A percentile compares a stretch with the other conserved stretches of the same genome.
Evolutionary conservation across 2,329 filamentous ascomycete genomes (phyloP).

Genomic region (Sordariomycetes sp.): DNA sequence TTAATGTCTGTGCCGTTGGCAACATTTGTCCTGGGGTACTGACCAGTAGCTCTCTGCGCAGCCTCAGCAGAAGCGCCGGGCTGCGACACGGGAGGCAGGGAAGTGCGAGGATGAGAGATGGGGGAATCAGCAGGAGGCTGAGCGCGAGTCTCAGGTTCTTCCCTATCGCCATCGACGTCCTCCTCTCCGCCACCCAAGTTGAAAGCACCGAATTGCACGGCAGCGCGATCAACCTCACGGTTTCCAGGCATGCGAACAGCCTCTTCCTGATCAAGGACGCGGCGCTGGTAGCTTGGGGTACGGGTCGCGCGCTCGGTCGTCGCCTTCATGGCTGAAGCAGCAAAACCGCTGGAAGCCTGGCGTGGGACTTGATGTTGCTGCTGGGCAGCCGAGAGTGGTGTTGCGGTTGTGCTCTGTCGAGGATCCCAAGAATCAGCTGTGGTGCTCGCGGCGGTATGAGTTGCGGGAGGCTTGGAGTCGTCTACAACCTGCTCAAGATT

Average conservation of each 20-base stretch:
- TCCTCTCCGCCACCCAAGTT: constrained; percentile 76
- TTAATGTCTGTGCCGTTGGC: too few species aligned
- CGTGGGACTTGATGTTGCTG: constrained; percentile 50
- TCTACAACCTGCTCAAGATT: constrained; percentile 91
- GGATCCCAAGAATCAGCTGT: constrained; percentile 78
- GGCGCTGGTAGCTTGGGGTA: constrained; percentile 72
- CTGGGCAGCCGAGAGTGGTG: constrained; percentile 55
- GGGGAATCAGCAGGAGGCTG: constrained; percentile 93
- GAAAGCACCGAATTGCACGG: constrained; percentile 95
- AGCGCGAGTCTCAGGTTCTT: constrained; percentile 88
- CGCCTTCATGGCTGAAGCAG: constrained; percentile 74
- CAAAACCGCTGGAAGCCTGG: constrained; percentile 57
- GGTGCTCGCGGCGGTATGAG: constrained; percentile 81
- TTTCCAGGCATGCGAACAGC: constrained; percentile 97
- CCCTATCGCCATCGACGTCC: constrained; percentile 87
- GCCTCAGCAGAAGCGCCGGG: constrained; percentile 44
- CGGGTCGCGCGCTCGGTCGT: constrained; percentile 54
- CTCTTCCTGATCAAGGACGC: constrained; percentile 89
- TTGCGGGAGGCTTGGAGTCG: constrained; percentile 65
- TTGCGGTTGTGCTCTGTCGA: constrained; percentile 54
- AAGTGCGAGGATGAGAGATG: constrained; percentile 73
- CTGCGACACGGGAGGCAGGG: constrained; percentile 66
- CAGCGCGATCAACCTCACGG: constrained; percentile 84
- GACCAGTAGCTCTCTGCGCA: constrained; percentile 43
- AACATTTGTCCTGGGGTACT: too few species aligned